Conservation (phyloP, 1,284 basidiomycete genomes). For the Malassezia vespertilionis region DNA sequence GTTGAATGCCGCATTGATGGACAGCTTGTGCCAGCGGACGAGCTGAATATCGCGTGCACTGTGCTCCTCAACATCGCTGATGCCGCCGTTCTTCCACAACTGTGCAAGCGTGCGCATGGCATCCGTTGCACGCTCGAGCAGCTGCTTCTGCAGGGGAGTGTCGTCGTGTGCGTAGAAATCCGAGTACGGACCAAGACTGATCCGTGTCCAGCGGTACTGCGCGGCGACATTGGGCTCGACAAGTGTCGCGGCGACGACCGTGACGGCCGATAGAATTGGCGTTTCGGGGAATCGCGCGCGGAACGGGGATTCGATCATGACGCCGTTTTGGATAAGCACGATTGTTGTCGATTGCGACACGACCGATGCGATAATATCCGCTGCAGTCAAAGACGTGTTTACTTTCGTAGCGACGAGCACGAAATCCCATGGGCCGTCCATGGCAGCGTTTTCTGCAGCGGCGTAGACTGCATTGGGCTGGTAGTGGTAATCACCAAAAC, state of each 20-base stretch:
- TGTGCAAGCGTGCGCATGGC: conserved; percentile 30
- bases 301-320: conserved; percentile 50
- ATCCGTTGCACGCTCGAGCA: conserved; percentile 8
- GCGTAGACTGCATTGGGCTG: conserved; percentile 46
- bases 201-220: conserved; percentile 51
- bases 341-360: conserved; percentile 37
- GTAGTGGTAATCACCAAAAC: conserved; percentile 49
- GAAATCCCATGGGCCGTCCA: conserved; percentile 44
- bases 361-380: conserved; percentile 40
- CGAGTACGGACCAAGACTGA: conserved; percentile 49
- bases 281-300: conserved; percentile 42
- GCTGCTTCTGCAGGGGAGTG: conserved; percentile 10
- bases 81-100: conserved; percentile 44
- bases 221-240: conserved; percentile 44
- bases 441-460: conserved; percentile 29
- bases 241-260: conserved; percentile 50
- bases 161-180: conserved; percentile 23
- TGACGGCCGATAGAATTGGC: conserved; percentile 49
- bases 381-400: conserved; percentile 35
- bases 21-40: conserved; percentile 51
- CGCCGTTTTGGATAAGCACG: conserved; percentile 51
- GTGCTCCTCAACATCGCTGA: conserved; percentile 49
- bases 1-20: conserved; percentile 50
- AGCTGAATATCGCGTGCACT: conserved; percentile 48
- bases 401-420: conserved; percentile 51